These are phyloP conservation scores for Tulasnella sp. DNA, from an alignment of 768 basidiomycete species.

Conservation along the genomic window DNA sequence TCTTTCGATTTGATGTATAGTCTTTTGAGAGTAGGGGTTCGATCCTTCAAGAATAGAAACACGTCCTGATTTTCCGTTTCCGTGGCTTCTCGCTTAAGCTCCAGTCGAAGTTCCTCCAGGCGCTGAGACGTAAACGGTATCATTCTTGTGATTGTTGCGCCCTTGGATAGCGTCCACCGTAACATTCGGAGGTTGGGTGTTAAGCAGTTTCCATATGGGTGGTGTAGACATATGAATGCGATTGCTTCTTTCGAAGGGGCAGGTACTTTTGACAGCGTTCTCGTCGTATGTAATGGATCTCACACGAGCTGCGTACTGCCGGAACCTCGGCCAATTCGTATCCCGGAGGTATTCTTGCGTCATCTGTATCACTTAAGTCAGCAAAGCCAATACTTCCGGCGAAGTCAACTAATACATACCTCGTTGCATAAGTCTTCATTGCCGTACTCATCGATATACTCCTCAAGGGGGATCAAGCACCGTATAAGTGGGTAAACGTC, in stretches of 20 bases:
- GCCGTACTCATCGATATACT: background rate
- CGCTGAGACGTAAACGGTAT: background rate
- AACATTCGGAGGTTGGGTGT: background rate
- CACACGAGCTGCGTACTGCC: background rate
- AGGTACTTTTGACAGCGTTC: background rate
- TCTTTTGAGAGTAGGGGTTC: slow-evolving; percentile 4
- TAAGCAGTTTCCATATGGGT: background rate
- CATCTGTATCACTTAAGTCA: background rate
- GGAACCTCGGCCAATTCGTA: background rate
- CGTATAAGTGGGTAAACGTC: background rate
- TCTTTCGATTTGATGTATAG: background rate
- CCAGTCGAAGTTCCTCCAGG: background rate
- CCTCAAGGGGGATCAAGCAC: background rate
- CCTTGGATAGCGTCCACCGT: background rate
- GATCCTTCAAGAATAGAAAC: background rate
- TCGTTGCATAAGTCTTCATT: background rate
- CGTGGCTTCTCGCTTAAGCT: background rate
- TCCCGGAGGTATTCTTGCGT: background rate
- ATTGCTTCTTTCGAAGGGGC: background rate
- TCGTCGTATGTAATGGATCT: background rate
- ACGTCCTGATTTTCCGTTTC: background rate
- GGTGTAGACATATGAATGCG: background rate
- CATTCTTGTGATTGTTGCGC: background rate
- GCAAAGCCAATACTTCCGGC: background rate
- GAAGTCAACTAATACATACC: background rate